Base-by-base conservation (phyloP, 2,329 filamentous ascomycete species). In the Allantophomopsis cytisporea region DNA sequence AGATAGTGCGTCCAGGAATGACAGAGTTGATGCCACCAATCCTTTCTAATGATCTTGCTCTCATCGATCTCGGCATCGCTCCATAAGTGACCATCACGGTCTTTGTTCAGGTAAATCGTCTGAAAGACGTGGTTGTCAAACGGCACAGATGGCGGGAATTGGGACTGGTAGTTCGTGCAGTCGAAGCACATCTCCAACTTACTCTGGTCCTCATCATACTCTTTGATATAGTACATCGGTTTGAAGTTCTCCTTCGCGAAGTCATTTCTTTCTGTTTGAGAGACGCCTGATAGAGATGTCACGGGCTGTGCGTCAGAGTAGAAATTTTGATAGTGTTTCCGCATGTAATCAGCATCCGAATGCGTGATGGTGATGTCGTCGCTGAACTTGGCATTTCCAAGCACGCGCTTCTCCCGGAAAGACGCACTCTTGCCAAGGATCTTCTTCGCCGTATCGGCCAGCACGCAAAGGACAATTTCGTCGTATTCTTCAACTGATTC, bases 351-450 rank as follows among this genome's bases (percentile, higher is more conserved):
- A 5, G 61, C 58, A 53, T 84, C 79, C 47, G 64, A 70, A 53
- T 83, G 79, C 1, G 79, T 83, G 45, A 83, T 67, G 12, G 79
- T 83, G 40, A 83, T 71, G 53, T 84, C 80, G 60, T 83, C 72
- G 50, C 70, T 74, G 55, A 82, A 76, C 43, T 74, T 75, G 8
- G 80, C 80, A 13, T 76, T 73, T n/a, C 80, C 77, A 0, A 88
- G 70, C 8, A 89, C 72, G 34, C 69, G 67, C 37, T 65, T 73
- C 54, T 88, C 81, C 31, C 69, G 65, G 62, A 71, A 65, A 7
- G 69, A 69, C 18, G 75, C 70, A 2, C 67, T 70, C 5, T 66
- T 62, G 35, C 68, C 67, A 1, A 83, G 66, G 4, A 83, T 64
- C 12, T 67, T 66, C 42, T 77, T 73, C 11, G 76, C 69, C 4